Evolutionary conservation across 106 monocot genomes (phyloP).

Genomic region (Platanthera guangdongensis): DNA sequence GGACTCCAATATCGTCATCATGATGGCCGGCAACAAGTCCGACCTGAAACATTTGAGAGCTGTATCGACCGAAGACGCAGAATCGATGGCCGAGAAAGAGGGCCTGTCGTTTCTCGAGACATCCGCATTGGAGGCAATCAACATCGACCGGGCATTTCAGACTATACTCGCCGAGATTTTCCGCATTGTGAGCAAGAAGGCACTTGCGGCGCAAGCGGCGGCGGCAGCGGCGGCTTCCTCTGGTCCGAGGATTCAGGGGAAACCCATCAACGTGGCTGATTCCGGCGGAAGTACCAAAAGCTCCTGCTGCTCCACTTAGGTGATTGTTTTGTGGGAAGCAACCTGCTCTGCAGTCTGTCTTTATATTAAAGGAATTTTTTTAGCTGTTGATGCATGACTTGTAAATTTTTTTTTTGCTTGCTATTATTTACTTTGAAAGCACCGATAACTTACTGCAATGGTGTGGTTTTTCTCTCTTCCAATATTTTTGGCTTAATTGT

Average conservation of each 20-base stretch:
- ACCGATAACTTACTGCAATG: no score
- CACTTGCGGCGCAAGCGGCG: slow-evolving; percentile 1
- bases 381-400: no score
- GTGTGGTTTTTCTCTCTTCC: no score
- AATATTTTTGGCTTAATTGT: no score
- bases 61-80: slow-evolving; percentile 33
- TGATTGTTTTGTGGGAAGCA: no score
- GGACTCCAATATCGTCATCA: slow-evolving; percentile 41
- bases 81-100: slow-evolving; percentile 38
- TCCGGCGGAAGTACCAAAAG: neutral
- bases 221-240: neutral
- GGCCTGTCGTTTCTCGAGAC: slow-evolving; percentile 51
- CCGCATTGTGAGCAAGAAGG: slow-evolving; percentile 48
- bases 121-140: slow-evolving; percentile 44
- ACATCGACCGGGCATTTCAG: slow-evolving; percentile 51
- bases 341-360: no score
- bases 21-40: slow-evolving; percentile 51
- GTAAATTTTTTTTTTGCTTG: no score
- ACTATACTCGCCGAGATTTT: slow-evolving; percentile 42
- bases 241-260: neutral
- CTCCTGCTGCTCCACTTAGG: slow-evolving; percentile 3
- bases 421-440: no score
- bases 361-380: no score
- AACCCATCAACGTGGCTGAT: neutral
- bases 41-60: slow-evolving; percentile 45